phyloP scores from a whole-genome alignment of 257 asterid genomes.

The Cynanchum wilfordii region DNA sequence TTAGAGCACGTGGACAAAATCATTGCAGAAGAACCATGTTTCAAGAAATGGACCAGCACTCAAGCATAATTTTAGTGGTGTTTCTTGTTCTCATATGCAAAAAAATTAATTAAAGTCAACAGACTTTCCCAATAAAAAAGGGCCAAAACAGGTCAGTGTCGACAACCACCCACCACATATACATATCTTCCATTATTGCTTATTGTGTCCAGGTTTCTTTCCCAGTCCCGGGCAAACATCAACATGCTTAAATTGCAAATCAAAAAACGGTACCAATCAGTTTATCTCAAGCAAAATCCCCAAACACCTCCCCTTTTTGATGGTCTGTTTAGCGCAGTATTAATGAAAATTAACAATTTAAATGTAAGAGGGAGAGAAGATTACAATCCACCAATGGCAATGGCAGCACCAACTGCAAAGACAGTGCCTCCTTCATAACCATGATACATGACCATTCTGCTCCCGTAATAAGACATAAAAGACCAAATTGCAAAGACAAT shows the following conservation, averaged over 20 bases:
- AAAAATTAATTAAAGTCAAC: not conserved
- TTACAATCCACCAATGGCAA: constrained; percentile 92
- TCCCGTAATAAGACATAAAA: constrained; percentile 74
- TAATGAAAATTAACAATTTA: not conserved
- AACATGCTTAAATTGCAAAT: not conserved
- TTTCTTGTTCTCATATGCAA: not conserved
- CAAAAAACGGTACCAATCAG: not conserved
- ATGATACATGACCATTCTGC: constrained; percentile 79
- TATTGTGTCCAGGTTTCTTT: not conserved
- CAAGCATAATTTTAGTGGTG: not conserved
- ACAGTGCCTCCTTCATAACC: constrained; percentile 77
- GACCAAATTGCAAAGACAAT: constrained; percentile 81
- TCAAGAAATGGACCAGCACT: not conserved
- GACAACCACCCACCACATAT: not conserved
- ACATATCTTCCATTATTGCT: not conserved
- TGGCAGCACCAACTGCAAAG: constrained; percentile 79
- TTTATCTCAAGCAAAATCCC: not conserved
- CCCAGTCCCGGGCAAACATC: not conserved
- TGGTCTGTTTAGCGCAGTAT: not conserved
- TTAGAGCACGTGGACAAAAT: not conserved
- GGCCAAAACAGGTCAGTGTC: not conserved
- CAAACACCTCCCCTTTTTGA: not conserved
- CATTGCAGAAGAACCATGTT: not conserved
- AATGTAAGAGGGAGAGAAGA: not conserved
- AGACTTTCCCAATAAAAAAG: not conserved